These are phyloP conservation scores for Picochlorum sp. DNA, from an alignment of 139 green algal species.

Conservation along the genomic window DNA sequence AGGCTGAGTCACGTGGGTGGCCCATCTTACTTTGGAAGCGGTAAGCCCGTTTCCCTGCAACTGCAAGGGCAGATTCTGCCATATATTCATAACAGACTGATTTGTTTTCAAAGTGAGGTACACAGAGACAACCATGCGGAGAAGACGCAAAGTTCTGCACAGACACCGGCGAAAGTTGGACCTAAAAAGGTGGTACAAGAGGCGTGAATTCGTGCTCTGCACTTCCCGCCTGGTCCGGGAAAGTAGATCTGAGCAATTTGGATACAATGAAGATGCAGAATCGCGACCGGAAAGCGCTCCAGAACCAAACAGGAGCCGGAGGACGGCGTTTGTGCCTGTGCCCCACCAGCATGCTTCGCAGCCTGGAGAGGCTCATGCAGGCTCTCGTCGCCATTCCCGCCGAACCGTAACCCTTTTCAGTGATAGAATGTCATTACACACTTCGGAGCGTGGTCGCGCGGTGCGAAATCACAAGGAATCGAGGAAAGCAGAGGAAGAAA, in stretches of 20 bases:
- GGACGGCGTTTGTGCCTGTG: conserved; percentile 4
- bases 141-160: conserved; percentile 4
- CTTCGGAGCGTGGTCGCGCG: not conserved
- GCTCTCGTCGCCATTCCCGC: conserved; percentile 1
- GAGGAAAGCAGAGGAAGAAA: conserved; percentile 2
- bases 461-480: conserved; percentile 5
- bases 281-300: conserved; percentile 1
- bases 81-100: not conserved
- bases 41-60: conserved; percentile 3
- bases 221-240: not conserved
- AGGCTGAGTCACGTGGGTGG: not conserved
- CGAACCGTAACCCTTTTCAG: conserved; percentile 1
- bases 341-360: not conserved
- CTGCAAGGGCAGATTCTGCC: conserved; percentile 2
- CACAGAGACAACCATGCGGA: conserved; percentile 1
- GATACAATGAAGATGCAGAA: not conserved
- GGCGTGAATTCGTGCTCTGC: conserved; percentile 5
- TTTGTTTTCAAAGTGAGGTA: conserved; percentile 2
- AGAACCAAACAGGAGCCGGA: not conserved
- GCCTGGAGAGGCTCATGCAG: conserved; percentile 5
- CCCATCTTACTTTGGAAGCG: conserved; percentile 3
- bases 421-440: not conserved
- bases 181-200: conserved; percentile 2
- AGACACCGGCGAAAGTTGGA: conserved; percentile 3
- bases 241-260: conserved; percentile 4